These are phyloP conservation scores for Auriscalpium vulgare DNA, from an alignment of 768 basidiomycete species.

Conservation along the genomic window DNA sequence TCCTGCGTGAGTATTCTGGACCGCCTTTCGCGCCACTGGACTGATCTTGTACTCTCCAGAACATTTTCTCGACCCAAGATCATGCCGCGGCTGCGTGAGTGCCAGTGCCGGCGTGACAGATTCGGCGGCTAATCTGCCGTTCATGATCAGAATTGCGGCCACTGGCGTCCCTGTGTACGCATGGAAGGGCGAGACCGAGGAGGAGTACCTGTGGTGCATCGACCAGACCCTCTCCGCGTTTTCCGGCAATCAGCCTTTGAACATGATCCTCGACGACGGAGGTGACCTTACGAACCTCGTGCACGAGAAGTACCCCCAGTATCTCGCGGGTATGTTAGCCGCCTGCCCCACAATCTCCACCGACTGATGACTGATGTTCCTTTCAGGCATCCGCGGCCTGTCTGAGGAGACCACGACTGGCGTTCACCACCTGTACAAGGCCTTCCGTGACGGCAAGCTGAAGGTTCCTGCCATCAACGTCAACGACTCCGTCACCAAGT, in stretches of 20 bases:
- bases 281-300: constrained; percentile 93
- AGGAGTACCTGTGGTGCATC: constrained; percentile 97
- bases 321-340: constrained; percentile 50
- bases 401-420: constrained; percentile 99
- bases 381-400: constrained; percentile 76
- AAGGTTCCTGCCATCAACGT: constrained; percentile 99
- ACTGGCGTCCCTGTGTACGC: constrained; percentile 98
- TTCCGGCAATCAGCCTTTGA: constrained; percentile 72
- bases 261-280: constrained; percentile 99
- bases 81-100: constrained; percentile 95
- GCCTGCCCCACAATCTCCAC: constrained; percentile 4
- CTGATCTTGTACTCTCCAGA: constrained; percentile 37
- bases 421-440: constrained; percentile 98
- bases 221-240: constrained; percentile 93
- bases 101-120: background rate
- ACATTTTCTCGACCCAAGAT: constrained; percentile 99
- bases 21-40: no score
- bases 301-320: constrained; percentile 94
- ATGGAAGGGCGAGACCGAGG: constrained; percentile 99
- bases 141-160: constrained; percentile 70
- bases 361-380: background rate
- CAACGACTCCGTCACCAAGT: constrained; percentile 99
- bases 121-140: constrained; percentile 1
- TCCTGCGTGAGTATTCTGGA: constrained; percentile 64
- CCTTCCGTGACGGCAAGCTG: constrained; percentile 90